These are phyloP conservation scores for Platanus orientalis DNA, from an alignment of 164 flowering plant genomes.

Conservation along the genomic window DNA sequence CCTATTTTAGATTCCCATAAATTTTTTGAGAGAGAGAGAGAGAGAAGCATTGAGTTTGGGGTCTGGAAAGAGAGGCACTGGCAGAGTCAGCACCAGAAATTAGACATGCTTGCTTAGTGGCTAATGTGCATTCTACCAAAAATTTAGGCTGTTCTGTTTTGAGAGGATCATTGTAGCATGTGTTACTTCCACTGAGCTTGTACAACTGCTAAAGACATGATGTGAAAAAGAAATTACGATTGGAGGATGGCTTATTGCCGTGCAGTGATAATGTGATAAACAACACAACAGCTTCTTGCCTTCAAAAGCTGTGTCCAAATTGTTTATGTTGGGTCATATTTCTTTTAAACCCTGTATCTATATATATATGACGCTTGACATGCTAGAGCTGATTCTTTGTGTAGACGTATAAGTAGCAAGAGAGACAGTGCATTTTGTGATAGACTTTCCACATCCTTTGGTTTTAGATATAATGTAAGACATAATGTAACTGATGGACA, in stretches of 20 bases:
- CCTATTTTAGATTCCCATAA: not conserved
- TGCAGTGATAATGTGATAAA: not conserved
- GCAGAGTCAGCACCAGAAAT: too few species aligned
- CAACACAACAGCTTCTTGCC: not conserved
- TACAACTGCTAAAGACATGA: constrained; percentile 4
- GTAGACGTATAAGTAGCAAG: too few species aligned
- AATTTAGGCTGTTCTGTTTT: constrained; percentile 11
- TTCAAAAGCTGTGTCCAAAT: not conserved
- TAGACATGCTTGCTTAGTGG: constrained; percentile 8
- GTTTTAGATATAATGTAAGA: too few species aligned
- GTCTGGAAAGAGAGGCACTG: too few species aligned
- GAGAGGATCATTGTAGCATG: constrained; percentile 7
- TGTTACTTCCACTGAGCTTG: constrained; percentile 8
- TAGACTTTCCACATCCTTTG: too few species aligned
- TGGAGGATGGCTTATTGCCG: not conserved
- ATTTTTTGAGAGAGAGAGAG: too few species aligned
- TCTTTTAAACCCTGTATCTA: too few species aligned
- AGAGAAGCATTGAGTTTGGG: too few species aligned
- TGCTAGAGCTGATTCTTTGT: not conserved
- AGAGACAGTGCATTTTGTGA: too few species aligned
- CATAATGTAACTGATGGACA: too few species aligned
- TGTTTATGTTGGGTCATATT: not conserved
- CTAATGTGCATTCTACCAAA: constrained; percentile 7
- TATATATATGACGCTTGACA: not conserved
- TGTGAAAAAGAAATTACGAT: constrained; percentile 1